A percentile compares a stretch with the other conserved stretches of the same genome.
Conservation (phyloP, 805 yeast genomes). For the Wickerhamomyces ciferrii region DNA sequence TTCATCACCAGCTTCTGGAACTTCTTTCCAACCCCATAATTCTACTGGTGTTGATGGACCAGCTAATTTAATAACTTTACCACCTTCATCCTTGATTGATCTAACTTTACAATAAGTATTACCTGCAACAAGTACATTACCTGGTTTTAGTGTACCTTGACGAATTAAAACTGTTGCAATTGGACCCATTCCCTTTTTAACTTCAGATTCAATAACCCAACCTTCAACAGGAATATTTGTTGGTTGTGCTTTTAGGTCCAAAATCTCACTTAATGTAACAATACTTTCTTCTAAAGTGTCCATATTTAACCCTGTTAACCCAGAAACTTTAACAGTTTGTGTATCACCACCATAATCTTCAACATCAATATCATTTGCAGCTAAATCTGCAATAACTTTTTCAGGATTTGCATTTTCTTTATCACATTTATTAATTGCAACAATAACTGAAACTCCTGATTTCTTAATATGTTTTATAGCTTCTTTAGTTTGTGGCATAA, state of each 20-base stretch:
- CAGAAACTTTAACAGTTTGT: conserved; percentile 83
- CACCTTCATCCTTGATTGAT: conserved; percentile 69
- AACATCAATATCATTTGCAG: conserved; percentile 71
- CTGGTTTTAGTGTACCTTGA: conserved; percentile 69
- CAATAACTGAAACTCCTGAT: conserved; percentile 78
- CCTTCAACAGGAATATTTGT: conserved; percentile 61
- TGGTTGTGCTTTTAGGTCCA: conserved; percentile 64
- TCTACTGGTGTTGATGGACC: conserved; percentile 89
- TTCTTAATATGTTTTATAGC: conserved; percentile 90
- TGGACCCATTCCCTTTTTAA: conserved; percentile 77
- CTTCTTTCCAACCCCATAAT: conserved; percentile 88
- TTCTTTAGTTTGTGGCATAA: conserved; percentile 95
- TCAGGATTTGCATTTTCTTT: conserved; percentile 71
- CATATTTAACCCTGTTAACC: conserved; percentile 86
- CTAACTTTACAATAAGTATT: conserved; percentile 80
- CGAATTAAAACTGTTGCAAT: conserved; percentile 81
- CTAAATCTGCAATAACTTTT: conserved; percentile 71
- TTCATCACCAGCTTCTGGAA: conserved; percentile 89
- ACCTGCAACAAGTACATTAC: conserved; percentile 80
- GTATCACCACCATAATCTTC: conserved; percentile 96
- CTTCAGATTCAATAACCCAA: conserved; percentile 82
- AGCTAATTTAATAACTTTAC: conserved; percentile 57
- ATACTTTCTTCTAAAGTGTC: conserved; percentile 87
- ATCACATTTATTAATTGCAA: conserved; percentile 92
- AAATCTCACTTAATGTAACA: conserved; percentile 75